These are phyloP conservation scores for Erythrophleum fordii DNA, from an alignment of 306 rosid species.

Conservation along the genomic window DNA sequence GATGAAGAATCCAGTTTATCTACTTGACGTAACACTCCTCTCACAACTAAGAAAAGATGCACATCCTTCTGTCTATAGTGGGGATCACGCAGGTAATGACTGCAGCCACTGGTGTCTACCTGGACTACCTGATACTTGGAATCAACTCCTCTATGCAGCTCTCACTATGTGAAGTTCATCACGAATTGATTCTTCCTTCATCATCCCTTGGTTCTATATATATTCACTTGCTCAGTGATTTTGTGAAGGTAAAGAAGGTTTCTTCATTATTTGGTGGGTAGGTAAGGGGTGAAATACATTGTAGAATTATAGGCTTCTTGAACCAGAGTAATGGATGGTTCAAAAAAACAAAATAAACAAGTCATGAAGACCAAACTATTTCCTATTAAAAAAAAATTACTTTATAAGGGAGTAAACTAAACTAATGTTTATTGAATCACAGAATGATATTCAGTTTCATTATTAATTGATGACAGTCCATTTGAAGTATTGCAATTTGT, in stretches of 20 bases:
- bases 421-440: conserved; percentile 31
- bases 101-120: conserved; percentile 99
- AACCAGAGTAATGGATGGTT: conserved; percentile 38
- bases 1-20: conserved; percentile 58
- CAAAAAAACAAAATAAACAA: conserved; percentile 3
- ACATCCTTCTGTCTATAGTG: conserved; percentile 80
- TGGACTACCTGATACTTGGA: conserved; percentile 97
- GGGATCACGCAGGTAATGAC: conserved; percentile 73
- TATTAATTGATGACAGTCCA: conserved; percentile 23
- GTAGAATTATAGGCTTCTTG: conserved; percentile 53
- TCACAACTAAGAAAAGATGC: conserved; percentile 93
- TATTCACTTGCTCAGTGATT: conserved; percentile 35
- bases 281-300: conserved; percentile 36
- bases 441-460: conserved; percentile 18
- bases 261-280: conserved; percentile 38
- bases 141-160: conserved; percentile 88
- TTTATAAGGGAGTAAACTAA: conserved; percentile 1
- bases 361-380: conserved; percentile 35
- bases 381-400: conserved; percentile 34
- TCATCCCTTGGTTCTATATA: background rate
- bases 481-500: conserved; percentile 17
- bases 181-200: background rate
- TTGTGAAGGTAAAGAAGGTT: conserved; percentile 15
- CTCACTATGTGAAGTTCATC: conserved; percentile 50
- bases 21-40: conserved; percentile 87